Evolutionary conservation across 2,329 filamentous ascomycete species (phyloP).

Genomic region (Paraphoma chrysanthemicola): DNA sequence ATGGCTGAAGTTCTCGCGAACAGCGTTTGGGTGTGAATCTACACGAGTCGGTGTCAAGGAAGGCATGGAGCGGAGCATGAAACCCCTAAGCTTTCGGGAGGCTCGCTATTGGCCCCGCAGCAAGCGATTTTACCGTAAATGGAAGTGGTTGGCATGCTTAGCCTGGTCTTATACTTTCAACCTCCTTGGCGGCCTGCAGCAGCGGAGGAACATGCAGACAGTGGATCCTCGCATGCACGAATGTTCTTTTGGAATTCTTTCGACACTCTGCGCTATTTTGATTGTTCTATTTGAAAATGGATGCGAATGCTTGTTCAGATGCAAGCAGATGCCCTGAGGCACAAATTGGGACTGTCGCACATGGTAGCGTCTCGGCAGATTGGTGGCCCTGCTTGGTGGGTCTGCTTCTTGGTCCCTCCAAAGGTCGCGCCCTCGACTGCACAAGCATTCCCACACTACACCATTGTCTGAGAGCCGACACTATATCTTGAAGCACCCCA

Average conservation of each 20-base stretch:
- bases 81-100: constrained; percentile 36
- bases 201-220: constrained; percentile 16
- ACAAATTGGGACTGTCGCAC: background rate
- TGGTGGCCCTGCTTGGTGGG: too few species aligned
- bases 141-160: constrained; percentile 20
- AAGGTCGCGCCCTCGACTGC: background rate
- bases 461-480: too few species aligned
- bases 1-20: constrained; percentile 14
- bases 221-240: background rate
- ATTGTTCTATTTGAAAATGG: background rate
- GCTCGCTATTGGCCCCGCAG: constrained; percentile 9
- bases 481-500: background rate
- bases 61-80: constrained; percentile 31
- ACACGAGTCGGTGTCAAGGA: constrained; percentile 17
- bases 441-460: too few species aligned
- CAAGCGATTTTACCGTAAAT: constrained; percentile 8
- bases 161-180: constrained; percentile 20
- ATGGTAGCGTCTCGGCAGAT: constrained; percentile 1
- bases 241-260: background rate
- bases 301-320: background rate
- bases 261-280: background rate
- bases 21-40: constrained; percentile 13
- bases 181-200: constrained; percentile 30
- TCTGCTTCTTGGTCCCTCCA: background rate
- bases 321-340: background rate